Evolutionary conservation across 352 stramenopile genomes (phyloP), one percentile per base, ranked within the genome.

Genomic region (Pythium phragmiticola): DNA sequence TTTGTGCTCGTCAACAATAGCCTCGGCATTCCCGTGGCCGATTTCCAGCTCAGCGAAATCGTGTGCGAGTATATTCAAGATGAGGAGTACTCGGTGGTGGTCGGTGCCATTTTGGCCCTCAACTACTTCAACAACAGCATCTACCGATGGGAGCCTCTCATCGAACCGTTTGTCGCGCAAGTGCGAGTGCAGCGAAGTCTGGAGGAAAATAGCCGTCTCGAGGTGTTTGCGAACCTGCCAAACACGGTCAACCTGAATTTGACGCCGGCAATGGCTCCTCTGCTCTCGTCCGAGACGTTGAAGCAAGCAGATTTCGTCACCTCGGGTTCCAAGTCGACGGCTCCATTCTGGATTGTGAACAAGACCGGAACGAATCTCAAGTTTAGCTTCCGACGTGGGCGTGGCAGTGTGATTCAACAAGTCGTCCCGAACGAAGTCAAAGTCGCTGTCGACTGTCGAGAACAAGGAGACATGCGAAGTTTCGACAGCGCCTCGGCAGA

Each of bases 101-200:
- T 92, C 45, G 87, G 87, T 14, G 84, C 80, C 6, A 92, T 89
- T 17, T 39, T 96, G 51, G 79, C 86, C 28, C 82, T 93, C 60
- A 93, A 94, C 61, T 96, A 94, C 62, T 96, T 96, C 69, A 96
- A 96, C 74, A 96, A 96, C 69, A 94, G 87, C 54, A 96, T 96
- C 60, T 96, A 96, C 55, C 80, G 85, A 53, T 96, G 87, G 87
- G 87, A 96, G 62, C 87, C 87, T 21, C 68, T 96, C 3, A 73
- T 96, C 14, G 87, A 96, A 54, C 87, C 87, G 19, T 94, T 96
- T 50, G 74, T 89, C 19, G 68, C 84, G 12, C 85, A 96, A 64
- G 77, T 94, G 60, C 82, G 82, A 41, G 75, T 90, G 19, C 78
- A 89, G 65, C 80, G 83, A 4, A 74, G 75, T 21, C 56, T 94